These are phyloP conservation scores for sorghum (Sorghum bicolor) DNA, from an alignment of 176 grass and related monocot species.

Conservation along the genomic window Sorghum_bicolor_NCBIv3 NC_012870.2:15408001-15408500, in stretches of 20 bases:
- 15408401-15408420: slow-evolving; percentile 40
- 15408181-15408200: slow-evolving; percentile 4
- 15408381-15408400: slow-evolving; percentile 42
- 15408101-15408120: slow-evolving; percentile 38
- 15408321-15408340: too few relatives aligned
- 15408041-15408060: slow-evolving; percentile 37
- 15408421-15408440: slow-evolving; percentile 39
- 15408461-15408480: background rate
- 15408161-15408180: slow-evolving; percentile 35
- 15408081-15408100: slow-evolving; percentile 27
- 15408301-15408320: too few relatives aligned
- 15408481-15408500: background rate
- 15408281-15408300: too few relatives aligned
- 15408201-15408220: slow-evolving; percentile 1
- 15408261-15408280: too few relatives aligned
- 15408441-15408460: slow-evolving; percentile 1
- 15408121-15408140: slow-evolving; percentile 39
- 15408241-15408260: background rate
- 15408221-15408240: background rate
- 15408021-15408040: slow-evolving; percentile 12
- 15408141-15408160: slow-evolving; percentile 14
- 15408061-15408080: slow-evolving; percentile 33
- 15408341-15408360: background rate
- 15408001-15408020: slow-evolving; percentile 24
- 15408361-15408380: slow-evolving; percentile 16